Evolutionary conservation across 148 eudicot genomes (phyloP).

Genomic region (Polygonum aviculare): DNA sequence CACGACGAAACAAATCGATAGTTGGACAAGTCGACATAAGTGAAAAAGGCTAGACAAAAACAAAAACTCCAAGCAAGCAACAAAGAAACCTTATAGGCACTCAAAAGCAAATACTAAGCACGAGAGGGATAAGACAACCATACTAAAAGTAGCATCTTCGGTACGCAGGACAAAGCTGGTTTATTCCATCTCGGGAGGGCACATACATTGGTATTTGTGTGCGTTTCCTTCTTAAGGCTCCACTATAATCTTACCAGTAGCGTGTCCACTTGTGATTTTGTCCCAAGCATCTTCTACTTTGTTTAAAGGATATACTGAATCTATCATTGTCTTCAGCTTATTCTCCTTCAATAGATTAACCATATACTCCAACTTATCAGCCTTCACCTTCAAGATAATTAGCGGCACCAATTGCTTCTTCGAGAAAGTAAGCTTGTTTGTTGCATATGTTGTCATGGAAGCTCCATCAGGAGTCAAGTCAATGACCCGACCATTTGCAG

Average conservation of each 20-base stretch:
- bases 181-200: too few relatives aligned
- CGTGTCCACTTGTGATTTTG: constrained; percentile 46
- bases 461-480: constrained; percentile 26
- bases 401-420: constrained; percentile 38
- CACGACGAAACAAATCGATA: too few relatives aligned
- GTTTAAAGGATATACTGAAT: constrained; percentile 33
- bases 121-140: too few relatives aligned
- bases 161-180: too few relatives aligned
- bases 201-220: too few relatives aligned
- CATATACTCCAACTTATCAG: constrained; percentile 27
- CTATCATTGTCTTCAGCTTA: constrained; percentile 41
- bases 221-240: constrained; percentile 18
- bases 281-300: constrained; percentile 58
- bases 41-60: too few relatives aligned
- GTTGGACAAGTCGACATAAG: too few relatives aligned
- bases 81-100: too few relatives aligned
- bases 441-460: constrained; percentile 23
- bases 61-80: too few relatives aligned
- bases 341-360: constrained; percentile 46
- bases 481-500: constrained; percentile 36
- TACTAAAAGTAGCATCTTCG: too few relatives aligned
- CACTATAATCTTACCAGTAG: constrained; percentile 50
- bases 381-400: constrained; percentile 19
- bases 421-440: constrained; percentile 37
- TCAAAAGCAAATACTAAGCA: too few relatives aligned